Evolutionary conservation across 192 early-diverging fungal genomes (phyloP).

Genomic region (Thoreauomyces humboldtii): DNA sequence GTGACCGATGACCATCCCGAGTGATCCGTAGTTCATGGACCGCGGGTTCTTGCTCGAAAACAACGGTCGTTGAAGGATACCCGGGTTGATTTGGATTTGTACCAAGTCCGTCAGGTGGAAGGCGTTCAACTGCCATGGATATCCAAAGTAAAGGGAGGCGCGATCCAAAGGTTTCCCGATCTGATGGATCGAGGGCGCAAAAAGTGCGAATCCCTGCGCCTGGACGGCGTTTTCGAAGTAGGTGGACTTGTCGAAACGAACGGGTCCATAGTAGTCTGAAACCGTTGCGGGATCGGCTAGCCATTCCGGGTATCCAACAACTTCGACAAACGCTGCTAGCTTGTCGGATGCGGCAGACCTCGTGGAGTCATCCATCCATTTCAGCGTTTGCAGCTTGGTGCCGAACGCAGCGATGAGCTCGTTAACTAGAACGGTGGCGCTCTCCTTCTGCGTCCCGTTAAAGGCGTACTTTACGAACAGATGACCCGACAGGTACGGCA

Average conservation of each 20-base stretch:
- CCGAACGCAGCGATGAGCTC: constrained; percentile 44
- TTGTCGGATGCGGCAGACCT: constrained; percentile 53
- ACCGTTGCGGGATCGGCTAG: constrained; percentile 56
- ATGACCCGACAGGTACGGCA: constrained; percentile 39
- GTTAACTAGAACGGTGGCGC: constrained; percentile 37
- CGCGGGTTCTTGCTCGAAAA: constrained; percentile 53
- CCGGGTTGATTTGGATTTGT: constrained; percentile 52
- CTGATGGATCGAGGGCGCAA: constrained; percentile 37
- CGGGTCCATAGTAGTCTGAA: constrained; percentile 48
- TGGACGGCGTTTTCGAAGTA: constrained; percentile 66
- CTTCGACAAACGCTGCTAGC: constrained; percentile 52
- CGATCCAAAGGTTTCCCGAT: constrained; percentile 3
- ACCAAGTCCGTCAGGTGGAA: constrained; percentile 34
- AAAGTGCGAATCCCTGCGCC: constrained; percentile 39
- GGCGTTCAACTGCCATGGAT: constrained; percentile 47
- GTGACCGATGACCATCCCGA: constrained; percentile 72
- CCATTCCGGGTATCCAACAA: constrained; percentile 64
- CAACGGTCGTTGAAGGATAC: constrained; percentile 64
- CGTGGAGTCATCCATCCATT: constrained; percentile 63
- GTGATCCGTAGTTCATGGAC: constrained; percentile 65
- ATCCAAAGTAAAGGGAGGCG: constrained; percentile 37
- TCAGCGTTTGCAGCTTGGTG: constrained; percentile 36
- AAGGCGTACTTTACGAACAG: constrained; percentile 49
- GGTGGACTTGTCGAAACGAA: constrained; percentile 40
- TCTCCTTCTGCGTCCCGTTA: constrained; percentile 39